A percentile compares a stretch with the other conserved stretches of the same genome.
These are phyloP conservation scores for Gypsophila paniculata DNA, from an alignment of 179 eudicot species.

Conservation along the genomic window DNA sequence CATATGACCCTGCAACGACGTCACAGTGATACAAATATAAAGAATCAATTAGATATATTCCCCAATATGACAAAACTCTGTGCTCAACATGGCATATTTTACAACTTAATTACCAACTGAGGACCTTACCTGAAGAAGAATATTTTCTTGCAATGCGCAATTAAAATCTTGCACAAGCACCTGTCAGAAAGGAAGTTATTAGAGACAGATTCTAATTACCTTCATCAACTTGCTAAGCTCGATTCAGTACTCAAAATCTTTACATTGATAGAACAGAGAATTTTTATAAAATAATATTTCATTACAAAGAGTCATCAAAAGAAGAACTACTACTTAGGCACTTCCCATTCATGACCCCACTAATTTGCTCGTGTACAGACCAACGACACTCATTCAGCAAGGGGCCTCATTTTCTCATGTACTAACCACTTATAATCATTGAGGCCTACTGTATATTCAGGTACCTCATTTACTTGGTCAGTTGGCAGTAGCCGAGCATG, in stretches of 20 bases:
- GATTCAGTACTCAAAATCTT: background rate
- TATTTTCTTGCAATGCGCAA: slow-evolving; percentile 95
- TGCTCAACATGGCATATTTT: background rate
- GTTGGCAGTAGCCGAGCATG: background rate
- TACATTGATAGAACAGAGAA: background rate
- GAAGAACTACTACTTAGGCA: background rate
- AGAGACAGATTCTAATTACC: background rate
- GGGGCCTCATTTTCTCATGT: background rate
- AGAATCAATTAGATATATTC: slow-evolving; percentile 6
- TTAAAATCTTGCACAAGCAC: slow-evolving; percentile 89
- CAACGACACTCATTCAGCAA: slow-evolving; percentile 3
- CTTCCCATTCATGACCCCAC: background rate
- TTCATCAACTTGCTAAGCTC: slow-evolving; percentile 1
- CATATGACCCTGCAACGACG: slow-evolving; percentile 91
- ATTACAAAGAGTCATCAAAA: slow-evolving; percentile 8
- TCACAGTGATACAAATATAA: slow-evolving; percentile 13
- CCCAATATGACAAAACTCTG: background rate
- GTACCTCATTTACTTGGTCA: background rate
- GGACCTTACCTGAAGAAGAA: slow-evolving; percentile 76
- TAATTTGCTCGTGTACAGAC: background rate
- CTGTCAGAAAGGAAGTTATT: slow-evolving; percentile 34
- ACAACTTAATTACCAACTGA: background rate
- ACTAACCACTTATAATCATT: background rate
- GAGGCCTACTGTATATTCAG: background rate
- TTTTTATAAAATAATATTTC: background rate